Conservation (phyloP, 2,329 filamentous ascomycete species). For the Fusarium lateritium region DNA sequence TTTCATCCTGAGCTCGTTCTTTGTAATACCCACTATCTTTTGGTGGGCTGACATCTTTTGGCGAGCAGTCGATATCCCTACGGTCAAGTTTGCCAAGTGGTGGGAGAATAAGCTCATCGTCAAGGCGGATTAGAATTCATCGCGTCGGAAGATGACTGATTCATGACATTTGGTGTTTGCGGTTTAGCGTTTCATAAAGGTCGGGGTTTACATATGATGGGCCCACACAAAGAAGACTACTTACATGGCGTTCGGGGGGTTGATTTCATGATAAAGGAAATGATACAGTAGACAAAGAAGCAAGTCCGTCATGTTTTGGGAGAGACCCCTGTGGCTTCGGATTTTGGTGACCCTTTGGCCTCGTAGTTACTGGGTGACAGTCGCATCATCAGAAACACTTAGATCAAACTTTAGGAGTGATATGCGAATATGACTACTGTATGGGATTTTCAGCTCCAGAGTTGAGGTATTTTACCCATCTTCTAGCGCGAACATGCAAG, state of each 20-base stretch:
- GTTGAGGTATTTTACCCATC: not conserved
- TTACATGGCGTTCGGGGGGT: constrained; percentile 37
- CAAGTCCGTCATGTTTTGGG: not conserved
- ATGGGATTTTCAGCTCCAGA: not conserved
- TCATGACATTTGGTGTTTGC: constrained; percentile 23
- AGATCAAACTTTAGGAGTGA: not conserved
- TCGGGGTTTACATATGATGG: constrained; percentile 9
- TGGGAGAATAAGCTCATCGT: constrained; percentile 62
- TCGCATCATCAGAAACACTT: constrained; percentile 13
- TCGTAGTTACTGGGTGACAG: constrained; percentile 7
- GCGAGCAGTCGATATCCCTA: constrained; percentile 68
- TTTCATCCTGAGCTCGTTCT: constrained; percentile 61
- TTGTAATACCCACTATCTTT: constrained; percentile 67
- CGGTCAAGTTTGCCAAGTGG: constrained; percentile 70
- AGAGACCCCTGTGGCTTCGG: not conserved
- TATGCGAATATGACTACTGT: not conserved
- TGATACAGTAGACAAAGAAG: constrained; percentile 8
- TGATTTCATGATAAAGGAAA: constrained; percentile 25
- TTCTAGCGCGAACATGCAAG: not conserved
- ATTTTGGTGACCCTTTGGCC: constrained; percentile 7
- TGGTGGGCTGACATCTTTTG: constrained; percentile 71
- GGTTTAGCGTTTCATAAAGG: constrained; percentile 11
- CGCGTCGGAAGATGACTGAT: constrained; percentile 9
- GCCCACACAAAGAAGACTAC: constrained; percentile 3
- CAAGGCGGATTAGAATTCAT: constrained; percentile 46